Evolutionary conservation across 2,329 filamentous ascomycete species (phyloP).

Genomic region (Aplosporella prunicola): DNA sequence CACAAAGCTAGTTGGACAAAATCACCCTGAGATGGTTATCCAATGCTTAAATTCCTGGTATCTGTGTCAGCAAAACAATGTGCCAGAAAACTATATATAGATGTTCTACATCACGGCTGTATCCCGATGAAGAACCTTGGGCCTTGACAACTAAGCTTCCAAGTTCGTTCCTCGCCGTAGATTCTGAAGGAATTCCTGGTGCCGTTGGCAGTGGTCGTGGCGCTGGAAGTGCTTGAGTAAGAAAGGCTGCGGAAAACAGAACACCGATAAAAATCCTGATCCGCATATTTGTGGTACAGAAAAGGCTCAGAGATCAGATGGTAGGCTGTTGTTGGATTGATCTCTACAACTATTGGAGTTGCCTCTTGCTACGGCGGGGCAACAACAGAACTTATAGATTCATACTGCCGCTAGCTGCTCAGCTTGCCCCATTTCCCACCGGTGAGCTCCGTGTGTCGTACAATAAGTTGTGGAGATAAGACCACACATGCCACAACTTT

Average conservation of each 20-base stretch:
- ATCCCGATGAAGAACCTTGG: slow-evolving; percentile 46
- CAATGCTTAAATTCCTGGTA: slow-evolving; percentile 8
- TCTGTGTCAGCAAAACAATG: neutral
- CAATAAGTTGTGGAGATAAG: too few species aligned
- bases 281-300: slow-evolving; percentile 1
- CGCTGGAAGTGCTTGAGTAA: slow-evolving; percentile 19
- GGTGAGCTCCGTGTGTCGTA: too few species aligned
- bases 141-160: slow-evolving; percentile 48
- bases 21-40: slow-evolving; percentile 4
- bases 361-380: too few species aligned
- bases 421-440: neutral
- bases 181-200: slow-evolving; percentile 53
- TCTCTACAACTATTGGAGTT: too few species aligned
- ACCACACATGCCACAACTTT: slow-evolving; percentile 2
- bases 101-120: slow-evolving; percentile 59
- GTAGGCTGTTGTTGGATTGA: neutral
- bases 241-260: slow-evolving; percentile 3
- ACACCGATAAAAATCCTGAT: slow-evolving; percentile 4
- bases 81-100: slow-evolving; percentile 54
- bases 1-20: neutral
- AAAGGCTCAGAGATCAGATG: neutral
- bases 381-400: slow-evolving; percentile 8
- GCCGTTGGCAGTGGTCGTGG: slow-evolving; percentile 29
- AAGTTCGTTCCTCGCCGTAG: slow-evolving; percentile 50
- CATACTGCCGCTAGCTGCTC: slow-evolving; percentile 1